Percentiles rank a stretch among this genome's conserved stretches.
These are phyloP conservation scores for Boletus rex-veris DNA, from an alignment of 768 basidiomycete genomes.

Conservation along the genomic window DNA sequence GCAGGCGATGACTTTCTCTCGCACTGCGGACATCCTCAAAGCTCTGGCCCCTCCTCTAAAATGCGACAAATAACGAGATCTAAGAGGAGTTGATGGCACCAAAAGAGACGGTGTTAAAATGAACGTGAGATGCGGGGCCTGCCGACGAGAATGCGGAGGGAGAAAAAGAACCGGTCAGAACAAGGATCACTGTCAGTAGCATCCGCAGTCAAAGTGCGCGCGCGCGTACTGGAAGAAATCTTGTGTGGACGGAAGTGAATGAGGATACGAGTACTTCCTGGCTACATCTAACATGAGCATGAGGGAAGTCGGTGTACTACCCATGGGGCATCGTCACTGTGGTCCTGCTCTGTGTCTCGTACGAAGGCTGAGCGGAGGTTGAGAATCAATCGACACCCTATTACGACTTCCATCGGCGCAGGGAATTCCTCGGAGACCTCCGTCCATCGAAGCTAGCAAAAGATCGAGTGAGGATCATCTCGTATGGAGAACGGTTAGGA, in stretches of 20 bases:
- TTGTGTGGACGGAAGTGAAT: background rate
- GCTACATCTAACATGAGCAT: background rate
- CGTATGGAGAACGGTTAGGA: background rate
- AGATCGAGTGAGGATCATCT: background rate
- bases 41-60: too few relatives aligned
- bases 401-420: background rate
- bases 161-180: too few relatives aligned
- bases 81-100: too few relatives aligned
- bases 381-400: slow-evolving; percentile 5
- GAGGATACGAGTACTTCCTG: background rate
- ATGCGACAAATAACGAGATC: too few relatives aligned
- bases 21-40: too few relatives aligned
- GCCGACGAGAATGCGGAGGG: too few relatives aligned
- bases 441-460: background rate
- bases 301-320: background rate
- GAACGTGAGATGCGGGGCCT: too few relatives aligned
- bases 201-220: too few relatives aligned
- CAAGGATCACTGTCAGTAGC: too few relatives aligned
- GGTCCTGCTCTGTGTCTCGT: background rate
- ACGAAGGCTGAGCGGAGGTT: background rate
- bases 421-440: slow-evolving; percentile 5
- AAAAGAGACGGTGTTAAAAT: too few relatives aligned
- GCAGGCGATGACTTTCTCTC: too few relatives aligned
- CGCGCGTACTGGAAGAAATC: too few relatives aligned
- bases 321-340: background rate